phyloP scores from a whole-genome alignment of 2,329 filamentous ascomycete species.

The Colletotrichum liriopes region DNA sequence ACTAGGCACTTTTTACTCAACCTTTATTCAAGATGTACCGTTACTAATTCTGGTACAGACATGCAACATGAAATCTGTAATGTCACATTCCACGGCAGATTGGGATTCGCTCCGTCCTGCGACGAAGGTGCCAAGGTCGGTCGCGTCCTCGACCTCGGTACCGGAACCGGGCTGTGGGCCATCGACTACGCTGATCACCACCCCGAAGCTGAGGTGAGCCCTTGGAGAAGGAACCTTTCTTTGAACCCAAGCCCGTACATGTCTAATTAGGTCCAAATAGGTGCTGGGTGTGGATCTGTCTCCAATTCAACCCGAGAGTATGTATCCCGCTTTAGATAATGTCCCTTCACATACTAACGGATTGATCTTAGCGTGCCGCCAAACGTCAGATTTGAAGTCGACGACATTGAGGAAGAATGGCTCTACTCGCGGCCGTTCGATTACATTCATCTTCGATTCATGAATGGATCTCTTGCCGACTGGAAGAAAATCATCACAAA shows the following conservation, averaged over 20 bases:
- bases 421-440: slow-evolving; percentile 51
- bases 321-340: slow-evolving; percentile 44
- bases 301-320: slow-evolving; percentile 56
- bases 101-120: slow-evolving; percentile 11
- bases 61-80: slow-evolving; percentile 48
- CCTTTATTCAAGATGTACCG: not conserved
- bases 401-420: slow-evolving; percentile 54
- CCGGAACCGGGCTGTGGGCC: slow-evolving; percentile 1
- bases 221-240: too few relatives aligned
- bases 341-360: slow-evolving; percentile 48
- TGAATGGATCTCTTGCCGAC: slow-evolving; percentile 48
- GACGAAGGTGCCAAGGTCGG: not conserved
- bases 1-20: not conserved
- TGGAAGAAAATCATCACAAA: slow-evolving; percentile 42
- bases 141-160: not conserved
- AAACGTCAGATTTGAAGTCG: slow-evolving; percentile 60
- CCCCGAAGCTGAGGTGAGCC: slow-evolving; percentile 45
- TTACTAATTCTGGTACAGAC: slow-evolving; percentile 21
- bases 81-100: slow-evolving; percentile 45
- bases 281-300: slow-evolving; percentile 57
- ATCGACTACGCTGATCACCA: slow-evolving; percentile 31
- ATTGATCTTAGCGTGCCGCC: slow-evolving; percentile 53
- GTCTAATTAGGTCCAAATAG: slow-evolving; percentile 19
- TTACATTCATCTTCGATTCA: slow-evolving; percentile 52
- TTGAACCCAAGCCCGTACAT: not conserved